Evolutionary conservation across 371 early-diverging fungal genomes (phyloP).

Genomic region (Mucor indicus): DNA sequence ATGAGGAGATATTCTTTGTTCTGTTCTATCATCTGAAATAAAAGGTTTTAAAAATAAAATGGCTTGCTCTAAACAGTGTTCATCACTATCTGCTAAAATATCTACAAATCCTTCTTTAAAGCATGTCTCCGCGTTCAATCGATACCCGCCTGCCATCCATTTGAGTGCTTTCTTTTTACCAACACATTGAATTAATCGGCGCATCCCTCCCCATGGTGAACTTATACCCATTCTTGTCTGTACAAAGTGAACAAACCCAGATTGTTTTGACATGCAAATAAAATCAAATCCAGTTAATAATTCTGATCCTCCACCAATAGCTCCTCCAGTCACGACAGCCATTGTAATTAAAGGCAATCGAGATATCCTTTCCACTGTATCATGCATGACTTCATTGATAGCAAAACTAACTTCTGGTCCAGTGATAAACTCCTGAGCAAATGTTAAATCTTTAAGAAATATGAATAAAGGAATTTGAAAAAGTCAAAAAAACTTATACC

Average conservation of each 20-base stretch:
- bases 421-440: slow-evolving; percentile 48
- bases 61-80: slow-evolving; percentile 23
- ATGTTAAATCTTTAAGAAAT: slow-evolving; percentile 41
- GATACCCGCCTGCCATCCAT: slow-evolving; percentile 46
- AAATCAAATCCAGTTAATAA: slow-evolving; percentile 64
- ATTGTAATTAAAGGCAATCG: slow-evolving; percentile 59
- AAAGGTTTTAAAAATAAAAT: slow-evolving; percentile 21
- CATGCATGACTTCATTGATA: slow-evolving; percentile 61
- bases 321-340: slow-evolving; percentile 63
- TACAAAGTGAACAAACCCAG: slow-evolving; percentile 52
- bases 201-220: slow-evolving; percentile 63
- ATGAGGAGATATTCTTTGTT: slow-evolving; percentile 20
- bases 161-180: slow-evolving; percentile 51
- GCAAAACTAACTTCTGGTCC: slow-evolving; percentile 40
- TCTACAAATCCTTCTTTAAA: slow-evolving; percentile 42
- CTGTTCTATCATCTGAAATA: slow-evolving; percentile 11
- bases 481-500: slow-evolving; percentile 46
- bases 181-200: slow-evolving; percentile 49
- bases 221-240: slow-evolving; percentile 67
- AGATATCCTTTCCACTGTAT: slow-evolving; percentile 52
- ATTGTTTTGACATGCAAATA: slow-evolving; percentile 44
- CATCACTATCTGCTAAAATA: slow-evolving; percentile 17
- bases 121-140: slow-evolving; percentile 32
- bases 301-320: slow-evolving; percentile 77
- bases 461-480: not conserved